A percentile compares a stretch with the other conserved stretches of the same genome.
phyloP scores from a whole-genome alignment of 768 basidiomycete species.

The Boletus tomentosulus region DNA sequence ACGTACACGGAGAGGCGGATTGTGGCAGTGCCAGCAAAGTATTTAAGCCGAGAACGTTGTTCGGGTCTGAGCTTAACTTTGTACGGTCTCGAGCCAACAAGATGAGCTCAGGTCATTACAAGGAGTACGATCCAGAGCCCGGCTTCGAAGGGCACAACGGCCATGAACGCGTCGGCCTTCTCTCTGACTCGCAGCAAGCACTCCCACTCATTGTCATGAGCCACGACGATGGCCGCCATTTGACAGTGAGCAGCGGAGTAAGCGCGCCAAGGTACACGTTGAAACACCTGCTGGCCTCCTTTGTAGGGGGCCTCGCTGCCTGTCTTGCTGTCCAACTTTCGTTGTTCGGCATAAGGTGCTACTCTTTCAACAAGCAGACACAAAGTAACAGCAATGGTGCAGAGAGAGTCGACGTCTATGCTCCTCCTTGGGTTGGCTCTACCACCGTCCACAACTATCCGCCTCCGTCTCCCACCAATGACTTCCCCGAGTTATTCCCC shows the following conservation, averaged over 20 bases:
- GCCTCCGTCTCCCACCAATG: constrained; percentile 70
- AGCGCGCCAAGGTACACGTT: constrained; percentile 8
- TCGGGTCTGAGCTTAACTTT: not conserved
- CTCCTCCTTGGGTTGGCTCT: constrained; percentile 68
- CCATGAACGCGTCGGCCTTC: constrained; percentile 31
- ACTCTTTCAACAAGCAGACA: constrained; percentile 16
- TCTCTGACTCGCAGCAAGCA: constrained; percentile 24
- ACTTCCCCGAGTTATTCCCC: constrained; percentile 68
- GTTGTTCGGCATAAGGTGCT: constrained; percentile 34
- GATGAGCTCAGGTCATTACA: constrained; percentile 9
- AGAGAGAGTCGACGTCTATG: constrained; percentile 36
- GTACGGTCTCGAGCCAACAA: not conserved
- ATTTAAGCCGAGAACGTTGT: not conserved
- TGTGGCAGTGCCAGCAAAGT: not conserved
- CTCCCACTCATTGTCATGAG: constrained; percentile 6
- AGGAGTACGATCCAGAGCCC: constrained; percentile 43
- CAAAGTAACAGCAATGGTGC: not conserved
- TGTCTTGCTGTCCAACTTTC: constrained; percentile 48
- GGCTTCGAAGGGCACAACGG: constrained; percentile 6
- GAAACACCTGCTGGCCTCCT: constrained; percentile 44
- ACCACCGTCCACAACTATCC: constrained; percentile 68
- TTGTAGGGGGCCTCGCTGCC: constrained; percentile 49
- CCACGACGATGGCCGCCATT: not conserved
- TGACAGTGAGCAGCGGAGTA: constrained; percentile 18
- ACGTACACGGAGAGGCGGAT: not conserved